phyloP scores from a whole-genome alignment of 139 green algal species.

The Picochlorum costavermella region DNA sequence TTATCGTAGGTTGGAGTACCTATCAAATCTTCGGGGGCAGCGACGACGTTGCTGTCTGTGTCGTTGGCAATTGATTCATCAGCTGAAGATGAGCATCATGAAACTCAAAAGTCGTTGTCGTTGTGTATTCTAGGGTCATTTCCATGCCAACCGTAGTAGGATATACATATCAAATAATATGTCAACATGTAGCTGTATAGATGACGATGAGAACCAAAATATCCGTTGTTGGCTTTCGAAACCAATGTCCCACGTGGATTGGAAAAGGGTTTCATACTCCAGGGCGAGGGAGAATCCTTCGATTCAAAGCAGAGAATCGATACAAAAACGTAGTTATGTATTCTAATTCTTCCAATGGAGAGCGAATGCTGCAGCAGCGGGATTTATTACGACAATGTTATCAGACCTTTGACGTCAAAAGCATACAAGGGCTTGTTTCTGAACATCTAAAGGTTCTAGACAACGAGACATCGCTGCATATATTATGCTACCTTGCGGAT shows the following conservation, averaged over 20 bases:
- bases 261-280: too few species aligned
- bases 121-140: background rate
- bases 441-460: too few species aligned
- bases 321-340: background rate
- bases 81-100: background rate
- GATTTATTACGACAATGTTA: background rate
- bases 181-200: background rate
- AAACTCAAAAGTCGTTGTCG: background rate
- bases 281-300: too few species aligned
- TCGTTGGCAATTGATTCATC: background rate
- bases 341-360: background rate
- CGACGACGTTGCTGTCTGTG: background rate
- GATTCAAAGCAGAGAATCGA: background rate
- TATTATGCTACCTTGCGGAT: conserved; percentile 19
- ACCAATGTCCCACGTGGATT: too few species aligned
- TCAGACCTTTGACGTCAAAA: background rate
- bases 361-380: background rate
- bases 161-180: too few species aligned
- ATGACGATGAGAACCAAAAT: too few species aligned
- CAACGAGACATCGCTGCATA: conserved; percentile 3
- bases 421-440: too few species aligned
- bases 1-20: background rate
- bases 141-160: background rate
- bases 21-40: conserved; percentile 1
- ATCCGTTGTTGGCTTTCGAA: too few species aligned